Conservation (phyloP, 352 stramenopile genomes). For the Globisporangium polare region DNA sequence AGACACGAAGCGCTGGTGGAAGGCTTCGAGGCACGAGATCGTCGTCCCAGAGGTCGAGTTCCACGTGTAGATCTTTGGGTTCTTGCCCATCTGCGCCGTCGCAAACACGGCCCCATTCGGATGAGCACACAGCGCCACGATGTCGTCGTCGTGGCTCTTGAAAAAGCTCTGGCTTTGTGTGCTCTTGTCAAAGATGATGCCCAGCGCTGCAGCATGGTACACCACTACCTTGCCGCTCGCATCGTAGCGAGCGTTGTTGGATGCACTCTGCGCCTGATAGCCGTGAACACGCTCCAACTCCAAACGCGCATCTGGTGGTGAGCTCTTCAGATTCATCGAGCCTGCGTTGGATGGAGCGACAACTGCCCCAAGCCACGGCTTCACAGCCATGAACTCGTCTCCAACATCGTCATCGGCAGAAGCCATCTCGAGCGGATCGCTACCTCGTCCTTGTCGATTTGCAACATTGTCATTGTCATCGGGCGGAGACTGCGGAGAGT, state of each 20-base stretch:
- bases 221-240: conserved; percentile 51
- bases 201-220: conserved; percentile 77
- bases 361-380: conserved; percentile 84
- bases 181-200: conserved; percentile 58
- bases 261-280: conserved; percentile 66
- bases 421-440: conserved; percentile 27
- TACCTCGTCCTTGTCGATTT: conserved; percentile 8
- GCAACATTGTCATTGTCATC: background rate
- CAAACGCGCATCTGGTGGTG: conserved; percentile 36
- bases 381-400: conserved; percentile 90
- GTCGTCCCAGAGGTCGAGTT: conserved; percentile 25
- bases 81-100: conserved; percentile 85
- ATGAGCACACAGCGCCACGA: conserved; percentile 78
- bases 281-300: conserved; percentile 72
- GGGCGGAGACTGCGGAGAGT: background rate
- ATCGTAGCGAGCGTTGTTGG: conserved; percentile 80
- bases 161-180: conserved; percentile 49
- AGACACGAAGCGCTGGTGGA: conserved; percentile 74
- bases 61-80: conserved; percentile 83
- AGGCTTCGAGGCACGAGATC: conserved; percentile 59
- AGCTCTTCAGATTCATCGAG: conserved; percentile 25
- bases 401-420: conserved; percentile 40
- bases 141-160: conserved; percentile 78
- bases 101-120: conserved; percentile 76
- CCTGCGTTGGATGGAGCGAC: conserved; percentile 56